Evolutionary conservation across 164 flowering plant genomes (phyloP).

Genomic region (Brasenia schreberi): DNA sequence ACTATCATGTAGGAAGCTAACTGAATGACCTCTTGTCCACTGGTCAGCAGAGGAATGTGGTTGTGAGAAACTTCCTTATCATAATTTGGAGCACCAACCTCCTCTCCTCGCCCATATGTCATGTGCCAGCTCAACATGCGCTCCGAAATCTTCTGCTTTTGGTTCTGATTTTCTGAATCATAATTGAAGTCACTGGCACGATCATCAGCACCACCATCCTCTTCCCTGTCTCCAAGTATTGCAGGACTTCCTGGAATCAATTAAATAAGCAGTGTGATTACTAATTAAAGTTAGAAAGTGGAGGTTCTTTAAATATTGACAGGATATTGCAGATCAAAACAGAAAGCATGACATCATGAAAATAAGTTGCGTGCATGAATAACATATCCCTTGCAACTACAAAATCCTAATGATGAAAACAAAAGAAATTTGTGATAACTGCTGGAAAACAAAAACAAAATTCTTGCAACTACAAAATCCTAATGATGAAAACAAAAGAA

Average conservation of each 20-base stretch:
- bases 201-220: slow-evolving; percentile 27
- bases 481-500: no score
- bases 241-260: slow-evolving; percentile 26
- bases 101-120: slow-evolving; percentile 65
- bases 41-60: slow-evolving; percentile 58
- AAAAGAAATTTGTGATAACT: no score
- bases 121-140: slow-evolving; percentile 24
- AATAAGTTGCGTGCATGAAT: no score
- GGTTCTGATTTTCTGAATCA: slow-evolving; percentile 32
- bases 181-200: slow-evolving; percentile 35
- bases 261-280: no score
- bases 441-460: no score
- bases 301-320: no score
- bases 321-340: no score
- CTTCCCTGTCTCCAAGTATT: slow-evolving; percentile 34
- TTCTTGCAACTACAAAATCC: no score
- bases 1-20: not conserved
- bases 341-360: no score
- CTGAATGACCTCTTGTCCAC: slow-evolving; percentile 40
- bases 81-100: slow-evolving; percentile 40
- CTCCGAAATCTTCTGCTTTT: slow-evolving; percentile 24
- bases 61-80: slow-evolving; percentile 57
- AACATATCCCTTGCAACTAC: no score
- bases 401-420: no score
- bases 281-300: no score